phyloP scores from a whole-genome alignment of 495 filamentous ascomycete genomes.

The Aspergillus biplanus region DNA sequence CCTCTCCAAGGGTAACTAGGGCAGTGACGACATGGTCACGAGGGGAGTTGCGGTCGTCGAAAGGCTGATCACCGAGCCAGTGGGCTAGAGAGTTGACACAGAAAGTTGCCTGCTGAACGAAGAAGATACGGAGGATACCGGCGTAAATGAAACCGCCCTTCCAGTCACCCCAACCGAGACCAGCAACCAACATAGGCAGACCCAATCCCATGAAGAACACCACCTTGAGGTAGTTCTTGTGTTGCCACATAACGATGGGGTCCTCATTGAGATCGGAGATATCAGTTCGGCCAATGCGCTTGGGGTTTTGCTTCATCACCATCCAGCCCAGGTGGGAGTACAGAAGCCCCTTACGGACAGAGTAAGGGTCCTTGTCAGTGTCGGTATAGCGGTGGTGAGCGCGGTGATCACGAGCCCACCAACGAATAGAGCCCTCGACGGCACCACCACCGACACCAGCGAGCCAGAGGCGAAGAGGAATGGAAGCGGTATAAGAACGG shows the following conservation, averaged over 20 bases:
- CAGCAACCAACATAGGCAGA: conserved; percentile 81
- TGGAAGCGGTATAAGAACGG: conserved; percentile 86
- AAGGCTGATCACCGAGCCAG: conserved; percentile 99
- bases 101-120: conserved; percentile 99
- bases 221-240: conserved; percentile 88
- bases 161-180: conserved; percentile 90
- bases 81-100: conserved; percentile 99
- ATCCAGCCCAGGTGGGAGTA: conserved; percentile 97
- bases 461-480: conserved; percentile 89
- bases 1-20: conserved; percentile 92
- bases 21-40: conserved; percentile 97
- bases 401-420: conserved; percentile 97
- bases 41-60: conserved; percentile 98
- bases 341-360: conserved; percentile 93
- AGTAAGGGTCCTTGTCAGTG: conserved; percentile 98
- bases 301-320: conserved; percentile 93
- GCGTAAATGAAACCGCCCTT: conserved; percentile 91
- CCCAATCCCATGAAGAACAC: conserved; percentile 86
- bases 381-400: conserved; percentile 99
- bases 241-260: conserved; percentile 91
- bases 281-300: conserved; percentile 92
- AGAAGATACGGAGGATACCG: conserved; percentile 94
- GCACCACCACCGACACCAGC: conserved; percentile 92
- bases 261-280: conserved; percentile 97
- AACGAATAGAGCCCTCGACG: conserved; percentile 93